Percentiles rank a stretch among this genome's conserved stretches.
Evolutionary conservation across 2,329 filamentous ascomycete genomes (phyloP).

Genomic region (Talaromyces islandicus): DNA sequence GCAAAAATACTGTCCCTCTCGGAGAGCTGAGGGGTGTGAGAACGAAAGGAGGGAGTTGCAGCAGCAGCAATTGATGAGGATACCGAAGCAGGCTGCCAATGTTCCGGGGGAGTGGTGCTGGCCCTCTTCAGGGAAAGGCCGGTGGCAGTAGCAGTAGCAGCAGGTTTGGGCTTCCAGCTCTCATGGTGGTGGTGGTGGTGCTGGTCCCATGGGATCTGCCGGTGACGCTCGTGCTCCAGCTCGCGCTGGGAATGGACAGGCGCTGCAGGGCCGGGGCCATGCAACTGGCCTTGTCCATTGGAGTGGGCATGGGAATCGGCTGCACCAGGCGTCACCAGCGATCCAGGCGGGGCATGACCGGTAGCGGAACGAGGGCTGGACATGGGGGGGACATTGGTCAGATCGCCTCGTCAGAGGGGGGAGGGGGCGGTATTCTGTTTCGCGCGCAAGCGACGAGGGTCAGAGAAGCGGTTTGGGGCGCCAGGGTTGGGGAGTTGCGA

Average conservation of each 20-base stretch:
- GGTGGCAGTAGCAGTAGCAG: constrained; percentile 1
- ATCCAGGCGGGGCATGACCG: constrained; percentile 34
- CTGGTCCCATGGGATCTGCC: constrained; percentile 8
- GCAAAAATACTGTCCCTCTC: constrained; percentile 61
- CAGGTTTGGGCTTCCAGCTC: not conserved
- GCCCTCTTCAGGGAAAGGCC: constrained; percentile 11
- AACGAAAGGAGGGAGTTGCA: constrained; percentile 13
- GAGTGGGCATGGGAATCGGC: constrained; percentile 34
- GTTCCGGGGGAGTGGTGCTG: constrained; percentile 7
- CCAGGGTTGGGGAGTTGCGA: not conserved
- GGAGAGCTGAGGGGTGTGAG: constrained; percentile 48
- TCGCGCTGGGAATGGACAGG: constrained; percentile 18
- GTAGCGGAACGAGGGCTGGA: constrained; percentile 41
- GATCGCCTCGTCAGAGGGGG: constrained; percentile 18
- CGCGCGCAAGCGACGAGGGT: not conserved
- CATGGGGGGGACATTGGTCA: constrained; percentile 49
- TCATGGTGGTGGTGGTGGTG: not conserved
- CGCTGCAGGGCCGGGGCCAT: constrained; percentile 27
- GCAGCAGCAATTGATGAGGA: constrained; percentile 1
- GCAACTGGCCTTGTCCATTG: constrained; percentile 23
- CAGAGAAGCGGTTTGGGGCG: not conserved
- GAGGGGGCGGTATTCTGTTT: not conserved
- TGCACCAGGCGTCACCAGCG: constrained; percentile 42
- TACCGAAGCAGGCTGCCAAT: constrained; percentile 7
- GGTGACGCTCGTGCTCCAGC: constrained; percentile 12